These are phyloP conservation scores for Cucurbita moschata DNA, from an alignment of 306 rosid genomes.

Conservation along the genomic window DNA sequence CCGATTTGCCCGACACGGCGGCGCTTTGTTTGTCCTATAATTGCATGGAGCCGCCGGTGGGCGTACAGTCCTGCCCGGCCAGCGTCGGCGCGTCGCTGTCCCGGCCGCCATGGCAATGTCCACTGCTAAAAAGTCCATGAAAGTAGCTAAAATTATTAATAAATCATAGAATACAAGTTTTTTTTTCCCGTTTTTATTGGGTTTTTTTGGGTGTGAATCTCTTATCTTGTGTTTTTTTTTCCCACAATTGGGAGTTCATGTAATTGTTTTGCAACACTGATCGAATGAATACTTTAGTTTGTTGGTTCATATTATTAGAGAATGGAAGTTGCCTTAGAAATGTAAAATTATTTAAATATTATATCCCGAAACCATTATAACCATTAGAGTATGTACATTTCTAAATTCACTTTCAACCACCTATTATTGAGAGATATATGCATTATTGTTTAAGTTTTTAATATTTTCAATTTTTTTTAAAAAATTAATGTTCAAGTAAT, in stretches of 20 bases:
- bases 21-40: constrained; percentile 53
- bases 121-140: constrained; percentile 16
- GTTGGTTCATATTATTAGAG: background rate
- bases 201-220: background rate
- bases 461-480: too few relatives aligned
- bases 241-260: background rate
- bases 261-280: background rate
- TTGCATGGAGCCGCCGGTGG: constrained; percentile 48
- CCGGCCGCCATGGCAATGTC: constrained; percentile 50
- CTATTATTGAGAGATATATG: too few relatives aligned
- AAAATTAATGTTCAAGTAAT: too few relatives aligned
- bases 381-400: too few relatives aligned
- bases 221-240: background rate
- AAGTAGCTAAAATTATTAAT: background rate
- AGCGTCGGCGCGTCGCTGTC: constrained; percentile 31
- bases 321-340: too few relatives aligned
- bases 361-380: too few relatives aligned
- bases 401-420: too few relatives aligned
- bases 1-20: constrained; percentile 42
- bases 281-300: background rate
- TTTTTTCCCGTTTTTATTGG: background rate
- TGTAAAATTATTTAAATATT: too few relatives aligned
- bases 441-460: too few relatives aligned
- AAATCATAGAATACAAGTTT: background rate
- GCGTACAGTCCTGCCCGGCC: constrained; percentile 32